Evolutionary conservation across 2,329 filamentous ascomycete genomes (phyloP).

Genomic region (Colletotrichum camelliae): DNA sequence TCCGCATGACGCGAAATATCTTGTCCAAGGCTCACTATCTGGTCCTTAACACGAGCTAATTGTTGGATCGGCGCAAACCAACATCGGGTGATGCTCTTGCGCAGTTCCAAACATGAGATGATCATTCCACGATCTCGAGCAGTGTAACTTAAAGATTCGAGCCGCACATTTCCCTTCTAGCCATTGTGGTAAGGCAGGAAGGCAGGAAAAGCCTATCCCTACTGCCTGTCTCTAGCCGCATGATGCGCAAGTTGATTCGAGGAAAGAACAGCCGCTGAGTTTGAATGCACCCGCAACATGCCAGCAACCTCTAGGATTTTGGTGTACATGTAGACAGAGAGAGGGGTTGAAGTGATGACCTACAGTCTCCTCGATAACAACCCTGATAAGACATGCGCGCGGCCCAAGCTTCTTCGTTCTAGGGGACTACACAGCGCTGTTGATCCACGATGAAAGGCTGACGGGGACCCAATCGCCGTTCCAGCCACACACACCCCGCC

Average conservation of each 20-base stretch:
- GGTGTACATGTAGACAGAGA: neutral
- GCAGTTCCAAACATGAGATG: neutral
- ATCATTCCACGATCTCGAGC: neutral
- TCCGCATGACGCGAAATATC: neutral
- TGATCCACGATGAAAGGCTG: neutral
- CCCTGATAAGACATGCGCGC: neutral
- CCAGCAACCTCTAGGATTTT: neutral
- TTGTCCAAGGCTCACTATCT: neutral
- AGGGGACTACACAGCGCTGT: neutral
- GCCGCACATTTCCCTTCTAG: neutral
- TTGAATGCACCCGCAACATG: neutral
- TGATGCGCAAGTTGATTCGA: neutral
- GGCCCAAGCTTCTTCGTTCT: neutral
- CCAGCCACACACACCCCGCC: conserved; percentile 11
- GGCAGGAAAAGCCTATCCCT: neutral
- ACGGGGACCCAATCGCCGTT: neutral
- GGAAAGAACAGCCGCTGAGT: neutral
- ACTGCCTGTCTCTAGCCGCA: neutral
- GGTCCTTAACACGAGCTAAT: neutral
- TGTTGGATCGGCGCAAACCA: neutral
- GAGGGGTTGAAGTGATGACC: neutral
- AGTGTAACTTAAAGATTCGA: neutral
- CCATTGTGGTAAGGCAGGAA: neutral
- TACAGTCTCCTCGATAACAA: neutral
- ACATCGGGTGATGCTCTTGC: neutral